Percentiles rank a stretch among this genome's conserved stretches.
These are phyloP conservation scores for Achaetomiella virescens DNA, from an alignment of 495 filamentous ascomycete species.

Conservation along the genomic window DNA sequence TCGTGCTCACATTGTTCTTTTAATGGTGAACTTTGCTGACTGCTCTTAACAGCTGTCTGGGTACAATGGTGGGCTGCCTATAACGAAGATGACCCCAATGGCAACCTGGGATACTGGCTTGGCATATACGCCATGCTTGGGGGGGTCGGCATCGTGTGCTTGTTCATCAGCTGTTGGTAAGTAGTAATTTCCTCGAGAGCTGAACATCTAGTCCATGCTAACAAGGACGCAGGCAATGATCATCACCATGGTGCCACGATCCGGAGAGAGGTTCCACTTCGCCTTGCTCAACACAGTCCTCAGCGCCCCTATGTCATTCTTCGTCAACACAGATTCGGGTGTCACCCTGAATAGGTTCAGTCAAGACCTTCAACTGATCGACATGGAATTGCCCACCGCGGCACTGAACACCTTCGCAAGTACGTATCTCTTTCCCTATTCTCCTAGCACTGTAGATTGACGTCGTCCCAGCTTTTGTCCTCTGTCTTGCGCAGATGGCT, in stretches of 20 bases:
- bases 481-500: conserved; percentile 30
- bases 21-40: neutral
- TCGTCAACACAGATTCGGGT: conserved; percentile 26
- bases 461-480: conserved; percentile 11
- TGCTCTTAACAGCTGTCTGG: conserved; percentile 19
- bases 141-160: conserved; percentile 17
- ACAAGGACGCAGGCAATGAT: conserved; percentile 22
- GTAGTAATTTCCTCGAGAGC: neutral
- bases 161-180: conserved; percentile 26
- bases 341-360: conserved; percentile 43
- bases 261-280: conserved; percentile 25
- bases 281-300: conserved; percentile 23
- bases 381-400: conserved; percentile 47
- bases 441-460: neutral
- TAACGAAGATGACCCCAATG: conserved; percentile 23
- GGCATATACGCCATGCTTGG: conserved; percentile 26
- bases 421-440: neutral
- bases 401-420: conserved; percentile 24
- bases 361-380: conserved; percentile 56
- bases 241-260: conserved; percentile 26
- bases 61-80: conserved; percentile 29
- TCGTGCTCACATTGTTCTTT: too few species aligned
- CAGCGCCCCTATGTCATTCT: conserved; percentile 31
- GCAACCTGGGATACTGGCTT: conserved; percentile 24
- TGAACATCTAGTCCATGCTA: neutral